Evolutionary conservation across 371 early-diverging fungal species (phyloP).

Genomic region (Circinella minor): DNA sequence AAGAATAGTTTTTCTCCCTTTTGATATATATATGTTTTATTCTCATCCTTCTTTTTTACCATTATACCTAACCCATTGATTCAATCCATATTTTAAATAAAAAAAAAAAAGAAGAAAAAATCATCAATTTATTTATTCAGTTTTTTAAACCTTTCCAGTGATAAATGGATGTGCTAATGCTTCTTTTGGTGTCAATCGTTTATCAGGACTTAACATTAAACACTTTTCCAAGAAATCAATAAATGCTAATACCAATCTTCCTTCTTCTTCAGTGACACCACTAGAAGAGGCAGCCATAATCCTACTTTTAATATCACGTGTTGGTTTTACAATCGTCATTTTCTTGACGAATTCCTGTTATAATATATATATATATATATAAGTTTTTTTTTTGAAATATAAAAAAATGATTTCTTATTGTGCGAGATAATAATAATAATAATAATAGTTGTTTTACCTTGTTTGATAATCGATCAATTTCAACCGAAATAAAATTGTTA

Average conservation of each 20-base stretch:
- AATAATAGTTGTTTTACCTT: slow-evolving; percentile 43
- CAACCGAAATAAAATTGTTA: slow-evolving; percentile 66
- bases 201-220: slow-evolving; percentile 87
- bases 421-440: not conserved
- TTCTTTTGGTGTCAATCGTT: slow-evolving; percentile 90
- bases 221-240: slow-evolving; percentile 87
- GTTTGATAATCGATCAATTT: slow-evolving; percentile 73
- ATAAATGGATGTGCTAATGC: slow-evolving; percentile 94
- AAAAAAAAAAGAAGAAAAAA: not conserved
- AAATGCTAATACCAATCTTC: slow-evolving; percentile 56
- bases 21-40: no score
- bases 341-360: slow-evolving; percentile 67
- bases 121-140: not conserved
- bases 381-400: no score
- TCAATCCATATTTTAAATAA: not conserved
- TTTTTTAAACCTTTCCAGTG: slow-evolving; percentile 45
- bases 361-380: not conserved
- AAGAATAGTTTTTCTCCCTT: slow-evolving; percentile 1
- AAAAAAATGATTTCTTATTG: no score
- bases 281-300: slow-evolving; percentile 55
- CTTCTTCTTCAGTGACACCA: slow-evolving; percentile 61
- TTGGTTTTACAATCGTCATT: slow-evolving; percentile 69
- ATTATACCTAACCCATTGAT: no score
- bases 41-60: no score
- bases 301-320: slow-evolving; percentile 71